Conservation (phyloP, 805 yeast species). For the Kodamaea lidongshanica region DNA sequence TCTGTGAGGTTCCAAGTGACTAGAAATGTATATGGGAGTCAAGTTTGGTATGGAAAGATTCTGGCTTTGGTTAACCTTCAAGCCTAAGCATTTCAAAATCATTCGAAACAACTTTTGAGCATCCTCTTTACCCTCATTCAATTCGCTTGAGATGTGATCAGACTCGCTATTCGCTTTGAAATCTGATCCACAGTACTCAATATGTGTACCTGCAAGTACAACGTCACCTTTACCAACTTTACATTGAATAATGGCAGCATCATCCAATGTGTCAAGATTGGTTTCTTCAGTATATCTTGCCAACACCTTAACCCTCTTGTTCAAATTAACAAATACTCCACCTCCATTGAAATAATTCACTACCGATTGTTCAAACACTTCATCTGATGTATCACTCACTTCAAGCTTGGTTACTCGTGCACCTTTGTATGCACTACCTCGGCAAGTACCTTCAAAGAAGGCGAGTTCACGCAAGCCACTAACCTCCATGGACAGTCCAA, state of each 20-base stretch:
- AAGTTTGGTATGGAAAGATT: conserved; percentile 54
- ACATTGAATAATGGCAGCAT: conserved; percentile 70
- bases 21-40: conserved; percentile 57
- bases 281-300: conserved; percentile 57
- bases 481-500: conserved; percentile 73
- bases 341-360: conserved; percentile 81
- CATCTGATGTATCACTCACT: neutral
- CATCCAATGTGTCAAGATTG: conserved; percentile 40
- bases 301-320: conserved; percentile 59
- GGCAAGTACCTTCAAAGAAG: conserved; percentile 74
- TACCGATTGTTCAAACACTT: neutral
- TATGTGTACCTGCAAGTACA: conserved; percentile 78
- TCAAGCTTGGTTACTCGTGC: conserved; percentile 53
- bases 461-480: conserved; percentile 76
- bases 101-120: conserved; percentile 53
- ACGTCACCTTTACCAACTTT: conserved; percentile 69
- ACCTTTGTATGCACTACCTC: conserved; percentile 79
- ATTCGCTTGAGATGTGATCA: conserved; percentile 19
- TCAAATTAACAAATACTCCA: conserved; percentile 73
- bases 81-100: conserved; percentile 54
- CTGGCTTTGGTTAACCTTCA: conserved; percentile 51
- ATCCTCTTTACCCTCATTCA: conserved; percentile 8
- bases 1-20: conserved; percentile 28
- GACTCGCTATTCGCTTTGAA: conserved; percentile 17
- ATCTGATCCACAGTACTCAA: conserved; percentile 56